Base-by-base conservation (phyloP, 2,329 filamentous ascomycete species). In the Paracorniculantispora psalliotae region DNA sequence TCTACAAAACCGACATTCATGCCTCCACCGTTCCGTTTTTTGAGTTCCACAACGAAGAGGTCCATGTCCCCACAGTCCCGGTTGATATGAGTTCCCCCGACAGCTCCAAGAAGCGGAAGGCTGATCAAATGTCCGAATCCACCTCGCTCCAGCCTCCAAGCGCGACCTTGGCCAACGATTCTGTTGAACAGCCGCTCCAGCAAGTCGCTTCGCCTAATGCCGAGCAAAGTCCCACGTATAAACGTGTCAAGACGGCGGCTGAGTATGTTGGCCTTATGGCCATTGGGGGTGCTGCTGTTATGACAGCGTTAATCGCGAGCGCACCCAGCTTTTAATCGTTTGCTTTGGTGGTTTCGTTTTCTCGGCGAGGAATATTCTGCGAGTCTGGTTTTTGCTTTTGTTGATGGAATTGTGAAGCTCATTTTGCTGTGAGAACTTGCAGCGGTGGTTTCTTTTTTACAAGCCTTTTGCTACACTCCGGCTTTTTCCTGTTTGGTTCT, bases 301-400 rank as follows among this genome's bases (percentile, higher is more conserved):
- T 75, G 68, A 72, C 72, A 25, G 73, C 72, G 3, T 61, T 75
- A 37, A 75, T 75, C 53, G 73, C 71, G 21, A 75, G 72, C 3
- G 73, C 73, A 3, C 73, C 73, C 3, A 60, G 57, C 1, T 59
- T 68, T 19, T 69, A 43, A 65, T 46, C 1, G 4, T 2, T 25
- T 26, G 4, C 4, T 25, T 26, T 13, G 28, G 6, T 33, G 30
- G 6, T 33, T 33, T 33, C 6, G 6, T 6, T 33, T 33, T 6
- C 30, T 33, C 6, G 30, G 12, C 12, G n/a, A n/a, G n/a, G n/a
- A n/a, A n/a, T n/a, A n/a, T 33, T 6, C 30, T 33, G 30, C 30
- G 30, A 12, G 12, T 33, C 30, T 12, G 12, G 6, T 33, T 33
- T 33, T 6, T 33, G 30, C 6, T 12, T 33, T 6, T 33, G 12